These are phyloP conservation scores for Aspergillus oerlinghausenensis DNA, from an alignment of 2,329 filamentous ascomycete species.

Conservation along the genomic window DNA sequence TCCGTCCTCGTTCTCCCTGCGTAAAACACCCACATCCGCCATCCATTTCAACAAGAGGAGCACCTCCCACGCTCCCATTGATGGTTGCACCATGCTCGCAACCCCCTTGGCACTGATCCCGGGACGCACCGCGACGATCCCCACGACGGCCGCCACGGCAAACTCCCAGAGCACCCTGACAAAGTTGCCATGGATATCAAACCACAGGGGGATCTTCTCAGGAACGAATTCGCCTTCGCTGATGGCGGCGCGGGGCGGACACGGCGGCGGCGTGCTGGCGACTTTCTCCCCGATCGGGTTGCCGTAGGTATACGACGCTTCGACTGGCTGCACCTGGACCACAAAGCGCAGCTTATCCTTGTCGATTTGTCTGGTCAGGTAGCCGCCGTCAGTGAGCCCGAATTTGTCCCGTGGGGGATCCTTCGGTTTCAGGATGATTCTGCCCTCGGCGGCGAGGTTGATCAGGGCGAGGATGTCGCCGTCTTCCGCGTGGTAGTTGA, in stretches of 20 bases:
- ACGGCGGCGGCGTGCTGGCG: slow-evolving; percentile 21
- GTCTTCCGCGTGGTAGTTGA: slow-evolving; percentile 38
- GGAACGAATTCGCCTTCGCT: slow-evolving; percentile 8
- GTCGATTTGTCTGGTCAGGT: slow-evolving; percentile 45
- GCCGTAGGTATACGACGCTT: slow-evolving; percentile 35
- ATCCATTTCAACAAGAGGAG: slow-evolving; percentile 40
- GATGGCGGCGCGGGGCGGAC: slow-evolving; percentile 10
- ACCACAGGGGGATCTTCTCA: slow-evolving; percentile 43
- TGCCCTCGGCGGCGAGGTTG: slow-evolving; percentile 36
- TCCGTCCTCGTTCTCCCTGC: slow-evolving; percentile 4
- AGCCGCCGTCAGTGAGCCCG: slow-evolving; percentile 44
- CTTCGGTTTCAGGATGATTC: slow-evolving; percentile 32
- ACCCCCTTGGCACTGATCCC: slow-evolving; percentile 35
- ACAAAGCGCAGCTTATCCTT: slow-evolving; percentile 40
- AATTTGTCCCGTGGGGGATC: slow-evolving; percentile 42
- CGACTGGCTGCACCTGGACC: slow-evolving; percentile 35
- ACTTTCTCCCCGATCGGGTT: slow-evolving; percentile 29
- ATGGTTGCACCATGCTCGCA: slow-evolving; percentile 35
- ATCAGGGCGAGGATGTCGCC: slow-evolving; percentile 42
- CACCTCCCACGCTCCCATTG: slow-evolving; percentile 41
- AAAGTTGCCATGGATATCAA: slow-evolving; percentile 43
- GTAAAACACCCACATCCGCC: slow-evolving; percentile 20
- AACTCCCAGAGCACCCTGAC: slow-evolving; percentile 39
- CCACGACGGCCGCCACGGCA: slow-evolving; percentile 38
- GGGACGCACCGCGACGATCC: slow-evolving; percentile 39